phyloP scores from a whole-genome alignment of 441 rosid species.

The Aquilaria agallochum region DNA sequence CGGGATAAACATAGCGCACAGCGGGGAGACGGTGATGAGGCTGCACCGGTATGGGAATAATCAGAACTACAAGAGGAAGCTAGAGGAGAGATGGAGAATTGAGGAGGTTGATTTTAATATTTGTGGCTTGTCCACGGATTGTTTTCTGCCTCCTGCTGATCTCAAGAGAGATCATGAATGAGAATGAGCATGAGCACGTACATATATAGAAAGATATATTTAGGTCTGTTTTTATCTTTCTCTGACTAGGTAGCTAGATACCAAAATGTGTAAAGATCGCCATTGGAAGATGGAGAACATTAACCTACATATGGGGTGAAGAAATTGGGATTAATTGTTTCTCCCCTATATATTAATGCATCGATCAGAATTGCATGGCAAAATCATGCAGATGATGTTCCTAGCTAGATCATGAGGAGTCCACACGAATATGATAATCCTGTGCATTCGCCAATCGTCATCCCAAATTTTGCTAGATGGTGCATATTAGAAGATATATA shows the following conservation, averaged over 20 bases:
- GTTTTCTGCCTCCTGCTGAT: conserved; percentile 83
- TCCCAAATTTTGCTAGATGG: too few species aligned
- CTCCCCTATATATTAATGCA: too few species aligned
- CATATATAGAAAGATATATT: neutral
- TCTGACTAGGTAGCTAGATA: neutral
- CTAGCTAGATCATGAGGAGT: too few species aligned
- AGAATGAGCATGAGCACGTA: neutral
- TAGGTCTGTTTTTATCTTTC: neutral
- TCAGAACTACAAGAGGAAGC: conserved; percentile 50
- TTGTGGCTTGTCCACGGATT: conserved; percentile 66
- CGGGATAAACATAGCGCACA: conserved; percentile 56
- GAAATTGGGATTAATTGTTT: too few species aligned
- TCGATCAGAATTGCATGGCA: too few species aligned
- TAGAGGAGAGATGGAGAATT: conserved; percentile 79
- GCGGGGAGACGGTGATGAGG: conserved; percentile 55
- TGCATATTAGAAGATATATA: too few species aligned
- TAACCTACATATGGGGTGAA: too few species aligned
- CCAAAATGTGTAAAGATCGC: too few species aligned
- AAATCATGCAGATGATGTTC: too few species aligned
- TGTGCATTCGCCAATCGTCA: too few species aligned
- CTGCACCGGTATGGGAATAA: conserved; percentile 55
- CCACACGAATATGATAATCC: too few species aligned
- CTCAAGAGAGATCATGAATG: conserved; percentile 40
- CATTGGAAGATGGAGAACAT: too few species aligned
- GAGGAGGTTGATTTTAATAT: conserved; percentile 83